Evolutionary conservation across 2,329 filamentous ascomycete genomes (phyloP).

Genomic region (Nigrospora sphaerica): DNA sequence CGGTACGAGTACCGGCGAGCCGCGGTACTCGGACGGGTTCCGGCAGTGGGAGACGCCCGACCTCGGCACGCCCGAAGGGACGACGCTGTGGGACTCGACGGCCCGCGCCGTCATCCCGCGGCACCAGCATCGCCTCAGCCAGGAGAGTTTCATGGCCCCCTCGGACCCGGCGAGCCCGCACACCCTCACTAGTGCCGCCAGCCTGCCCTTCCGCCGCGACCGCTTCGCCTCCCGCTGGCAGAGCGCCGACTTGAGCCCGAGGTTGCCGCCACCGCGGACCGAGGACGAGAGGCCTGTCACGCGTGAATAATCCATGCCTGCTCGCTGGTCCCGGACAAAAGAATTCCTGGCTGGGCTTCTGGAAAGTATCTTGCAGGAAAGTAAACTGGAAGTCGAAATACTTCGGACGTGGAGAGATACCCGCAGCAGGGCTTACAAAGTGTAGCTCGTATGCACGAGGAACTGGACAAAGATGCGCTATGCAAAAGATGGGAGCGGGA

Average conservation of each 20-base stretch:
- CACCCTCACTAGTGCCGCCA: not conserved
- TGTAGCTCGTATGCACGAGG: too few species aligned
- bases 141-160: constrained; percentile 2
- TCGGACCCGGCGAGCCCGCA: constrained; percentile 1
- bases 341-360: too few species aligned
- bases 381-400: too few species aligned
- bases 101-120: too few species aligned
- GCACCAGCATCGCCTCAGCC: not conserved
- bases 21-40: not conserved
- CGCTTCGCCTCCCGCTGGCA: not conserved
- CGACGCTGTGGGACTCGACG: too few species aligned
- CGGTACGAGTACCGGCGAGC: not conserved
- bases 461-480: too few species aligned
- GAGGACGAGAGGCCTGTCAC: not conserved
- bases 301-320: not conserved
- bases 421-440: too few species aligned
- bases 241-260: not conserved
- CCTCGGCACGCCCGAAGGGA: not conserved
- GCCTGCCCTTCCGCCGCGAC: not conserved
- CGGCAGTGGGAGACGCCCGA: not conserved
- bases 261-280: not conserved
- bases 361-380: too few species aligned
- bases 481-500: too few species aligned
- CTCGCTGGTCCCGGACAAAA: too few species aligned
- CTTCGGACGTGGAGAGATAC: too few species aligned